Evolutionary conservation across 2,329 filamentous ascomycete genomes (phyloP), one percentile per base, ranked within the genome.

Genomic region (Aspergillus luchuensis): DNA sequence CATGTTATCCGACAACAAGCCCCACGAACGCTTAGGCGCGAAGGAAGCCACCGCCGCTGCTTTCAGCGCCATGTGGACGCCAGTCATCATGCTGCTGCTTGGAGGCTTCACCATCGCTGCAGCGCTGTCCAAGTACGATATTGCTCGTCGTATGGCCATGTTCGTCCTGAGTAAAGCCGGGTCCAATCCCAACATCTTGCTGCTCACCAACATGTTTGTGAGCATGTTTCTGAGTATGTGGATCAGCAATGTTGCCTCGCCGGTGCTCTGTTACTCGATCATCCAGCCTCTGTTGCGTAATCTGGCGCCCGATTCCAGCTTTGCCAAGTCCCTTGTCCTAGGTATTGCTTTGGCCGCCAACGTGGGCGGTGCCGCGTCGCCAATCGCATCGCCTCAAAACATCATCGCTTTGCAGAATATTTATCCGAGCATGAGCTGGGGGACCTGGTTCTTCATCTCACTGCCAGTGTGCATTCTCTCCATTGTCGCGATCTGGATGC

Each of bases 151-250:
- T 72, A 92, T 99, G 80, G 95, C 95, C 2, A 97, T 94, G 1
- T 92, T 98, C 70, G 91, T 99, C 28, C 84, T 99, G 36, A 97
- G 92, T 81, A 98, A 97, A 80, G 95, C 95, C 8, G 95, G 95
- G 6, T 97, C 95, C 3, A 90, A 89, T 69, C 95, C 95, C 8
- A 85, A 89, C 58, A 94, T 91, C 2, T 95, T 99, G 3, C 83
- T 99, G 4, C 79, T 99, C n/a, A 95, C 94, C 57, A 97, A 94
- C 79, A 99, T 99, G 95, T 93, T 97, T 69, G 95, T 99, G 45
- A 93, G 94, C 58, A 96, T 95, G 72, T 96, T 99, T 75, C 90
- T 96, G 8, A 97, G 92, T 69, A 99, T 99, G 95, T 92, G 96
- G 83, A 98, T 99, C 72, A 97, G 92, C 79, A 99, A 99, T 68